Conservation (phyloP, 164 flowering plant species). For the Liriodendron chinense region DNA sequence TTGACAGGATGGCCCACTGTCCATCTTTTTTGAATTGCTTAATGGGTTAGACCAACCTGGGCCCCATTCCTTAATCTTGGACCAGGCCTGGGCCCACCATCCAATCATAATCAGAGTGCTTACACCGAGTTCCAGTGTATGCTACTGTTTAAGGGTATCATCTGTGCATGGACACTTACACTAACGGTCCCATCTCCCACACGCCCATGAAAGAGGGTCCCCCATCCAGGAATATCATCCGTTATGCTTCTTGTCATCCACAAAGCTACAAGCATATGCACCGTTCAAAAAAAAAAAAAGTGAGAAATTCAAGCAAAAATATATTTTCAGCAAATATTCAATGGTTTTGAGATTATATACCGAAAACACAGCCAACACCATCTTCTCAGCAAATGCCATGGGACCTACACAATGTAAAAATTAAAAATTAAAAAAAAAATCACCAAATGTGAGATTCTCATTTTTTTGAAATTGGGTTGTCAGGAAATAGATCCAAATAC, state of each 20-base stretch:
- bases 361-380: constrained; percentile 64
- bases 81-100: no score
- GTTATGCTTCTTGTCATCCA: constrained; percentile 97
- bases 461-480: background rate
- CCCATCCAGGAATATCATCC: constrained; percentile 92
- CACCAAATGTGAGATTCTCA: background rate
- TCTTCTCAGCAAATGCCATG: constrained; percentile 87
- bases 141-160: background rate
- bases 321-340: background rate
- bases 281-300: background rate
- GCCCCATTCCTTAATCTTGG: no score
- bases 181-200: constrained; percentile 92
- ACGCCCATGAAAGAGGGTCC: constrained; percentile 63
- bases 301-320: background rate
- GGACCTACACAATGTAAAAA: constrained; percentile 54
- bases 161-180: constrained; percentile 39
- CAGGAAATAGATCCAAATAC: background rate
- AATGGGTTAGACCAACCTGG: background rate
- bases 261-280: constrained; percentile 61
- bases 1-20: no score
- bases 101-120: background rate
- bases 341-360: constrained; percentile 32
- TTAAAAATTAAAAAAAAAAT: background rate
- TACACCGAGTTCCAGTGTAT: no score
- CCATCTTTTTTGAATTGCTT: no score